Evolutionary conservation across 805 yeast species (phyloP), one percentile per base, ranked within the genome.

Genomic region (Ogataea degrootiae): DNA sequence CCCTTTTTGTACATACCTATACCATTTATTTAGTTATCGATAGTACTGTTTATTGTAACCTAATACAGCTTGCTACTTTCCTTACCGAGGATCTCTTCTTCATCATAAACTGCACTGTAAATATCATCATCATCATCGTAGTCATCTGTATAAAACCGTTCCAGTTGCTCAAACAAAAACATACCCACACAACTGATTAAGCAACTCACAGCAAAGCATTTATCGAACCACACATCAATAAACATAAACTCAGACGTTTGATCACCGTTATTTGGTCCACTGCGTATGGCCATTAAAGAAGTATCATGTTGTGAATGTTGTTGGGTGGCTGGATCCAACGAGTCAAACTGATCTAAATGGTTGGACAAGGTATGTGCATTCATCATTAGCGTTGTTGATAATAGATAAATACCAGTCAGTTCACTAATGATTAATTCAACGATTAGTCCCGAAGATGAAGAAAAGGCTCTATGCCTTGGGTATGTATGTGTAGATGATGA

Each of bases 181-280:
- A 63, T 48, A 16, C 61, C 62, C 5, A 63, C 31, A 7, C 52
- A 40, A 14, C 79, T 70, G 1, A 59, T 50, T 3, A 72, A 51
- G 52, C 76, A 68, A 11, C 79, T 64, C 6, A 72, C 37, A 12
- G 71, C 77, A 62, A 76, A 78, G 39, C 77, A 72, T 57, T 74
- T 68, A 52, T 77, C 81, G 52, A 76, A 78, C 79, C 79, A 75
- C 19, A 62, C 60, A 49, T 77, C 81, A 19, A 77, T 70, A 54
- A 75, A 76, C 23, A 53, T 26, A 11, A 26, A 26, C 9, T 26
- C 11, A 14, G 41, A 26, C 34, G 26, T 39, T 14, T 33, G 21
- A 15, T 12, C 26, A 23, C 41, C 26, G 14, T 7, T 39, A 15
- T 21, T 15, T 39, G 22, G 9, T 22, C 16, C 19, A 39, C 23